Evolutionary conservation across 257 asterid genomes (phyloP).

Genomic region (Solanum appendiculatum): DNA sequence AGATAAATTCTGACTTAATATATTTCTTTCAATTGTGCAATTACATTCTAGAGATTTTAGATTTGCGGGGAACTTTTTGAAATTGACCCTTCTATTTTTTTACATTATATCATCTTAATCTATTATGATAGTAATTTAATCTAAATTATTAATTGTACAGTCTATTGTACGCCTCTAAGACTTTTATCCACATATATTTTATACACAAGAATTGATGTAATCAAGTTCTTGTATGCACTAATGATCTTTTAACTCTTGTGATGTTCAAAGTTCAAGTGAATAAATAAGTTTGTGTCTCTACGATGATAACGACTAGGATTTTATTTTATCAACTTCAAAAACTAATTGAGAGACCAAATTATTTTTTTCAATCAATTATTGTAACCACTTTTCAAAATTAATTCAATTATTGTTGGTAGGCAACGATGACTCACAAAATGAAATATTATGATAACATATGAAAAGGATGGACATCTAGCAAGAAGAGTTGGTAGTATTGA

Average conservation of each 20-base stretch:
- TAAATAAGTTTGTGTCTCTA: neutral
- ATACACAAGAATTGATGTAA: neutral
- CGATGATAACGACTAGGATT: neutral
- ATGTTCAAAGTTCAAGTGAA: neutral
- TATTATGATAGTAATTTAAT: neutral
- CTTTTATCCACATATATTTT: neutral
- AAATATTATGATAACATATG: neutral
- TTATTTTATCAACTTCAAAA: neutral
- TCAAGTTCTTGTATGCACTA: neutral
- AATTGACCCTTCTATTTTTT: neutral
- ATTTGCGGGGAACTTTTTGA: neutral
- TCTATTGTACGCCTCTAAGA: neutral
- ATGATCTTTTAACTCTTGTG: neutral
- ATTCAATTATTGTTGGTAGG: neutral
- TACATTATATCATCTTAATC: neutral
- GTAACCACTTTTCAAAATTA: neutral
- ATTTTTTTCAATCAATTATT: neutral
- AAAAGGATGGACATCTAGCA: neutral
- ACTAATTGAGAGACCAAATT: neutral
- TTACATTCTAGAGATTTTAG: neutral
- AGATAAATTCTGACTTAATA: neutral
- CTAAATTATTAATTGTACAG: neutral
- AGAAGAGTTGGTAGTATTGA: neutral
- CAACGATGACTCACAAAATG: conserved; percentile 1
- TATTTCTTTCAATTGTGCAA: accelerated